Evolutionary conservation across 768 basidiomycete genomes (phyloP).

Genomic region (Russula virescens): DNA sequence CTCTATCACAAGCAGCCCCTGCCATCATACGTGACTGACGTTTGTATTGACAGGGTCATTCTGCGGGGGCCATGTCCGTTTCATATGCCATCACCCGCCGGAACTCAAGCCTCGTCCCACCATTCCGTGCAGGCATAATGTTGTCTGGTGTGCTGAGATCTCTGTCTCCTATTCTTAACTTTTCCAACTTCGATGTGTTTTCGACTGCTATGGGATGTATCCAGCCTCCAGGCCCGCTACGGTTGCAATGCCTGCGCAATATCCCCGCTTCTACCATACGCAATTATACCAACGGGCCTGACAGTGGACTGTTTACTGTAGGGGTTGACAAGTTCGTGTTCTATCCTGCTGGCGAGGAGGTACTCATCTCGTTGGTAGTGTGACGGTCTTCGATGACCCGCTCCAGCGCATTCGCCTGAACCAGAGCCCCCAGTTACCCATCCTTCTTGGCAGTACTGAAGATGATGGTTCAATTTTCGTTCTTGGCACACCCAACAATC

Average conservation of each 20-base stretch:
- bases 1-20: conserved; percentile 12
- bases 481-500: background rate
- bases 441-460: conserved; percentile 11
- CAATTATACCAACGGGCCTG: conserved; percentile 14
- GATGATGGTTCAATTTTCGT: conserved; percentile 5
- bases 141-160: background rate
- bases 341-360: background rate
- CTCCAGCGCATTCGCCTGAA: conserved; percentile 10
- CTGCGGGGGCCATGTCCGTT: conserved; percentile 1
- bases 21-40: background rate
- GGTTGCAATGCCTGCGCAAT: conserved; percentile 27
- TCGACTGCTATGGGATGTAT: conserved; percentile 20
- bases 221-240: conserved; percentile 22
- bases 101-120: background rate
- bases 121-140: conserved; percentile 17
- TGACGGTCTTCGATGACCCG: conserved; percentile 7
- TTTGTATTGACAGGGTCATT: conserved; percentile 8
- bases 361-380: background rate
- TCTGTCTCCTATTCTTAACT: background rate
- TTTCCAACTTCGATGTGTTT: conserved; percentile 7
- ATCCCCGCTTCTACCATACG: conserved; percentile 25
- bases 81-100: conserved; percentile 12
- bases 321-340: conserved; percentile 11
- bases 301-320: background rate
- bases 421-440: conserved; percentile 2